Evolutionary conservation across 257 asterid genomes (phyloP), one percentile per base, ranked within the genome.

Genomic region (Przewalskia tangutica): DNA sequence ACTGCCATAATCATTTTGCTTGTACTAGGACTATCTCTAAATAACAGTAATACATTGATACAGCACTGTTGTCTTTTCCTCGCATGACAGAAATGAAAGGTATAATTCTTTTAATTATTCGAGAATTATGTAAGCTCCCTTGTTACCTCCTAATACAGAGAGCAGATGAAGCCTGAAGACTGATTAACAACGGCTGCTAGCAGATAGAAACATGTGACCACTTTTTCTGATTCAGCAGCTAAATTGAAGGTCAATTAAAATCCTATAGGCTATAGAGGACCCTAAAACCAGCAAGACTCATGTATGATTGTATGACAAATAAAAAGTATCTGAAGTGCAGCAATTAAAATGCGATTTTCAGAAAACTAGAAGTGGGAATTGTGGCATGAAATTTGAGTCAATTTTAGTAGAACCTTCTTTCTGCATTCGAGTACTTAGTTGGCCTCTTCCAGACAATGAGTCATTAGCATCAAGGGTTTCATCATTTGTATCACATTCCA

Each of bases 351-450:
- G 79, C 6, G 44, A 73, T 73, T 46, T 66, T 48, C 44, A 73
- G 62, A 73, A 32, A 79, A 42, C 78, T 16, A 14, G 18, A 44
- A 50, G 77, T 67, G 56, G 4, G 60, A 7, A 48, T 73, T 48
- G 62, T 48, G 79, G 54, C 20, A 13, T 73, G 14, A 48, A 23
- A 48, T 73, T 50, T 20, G 44, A 73, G 79, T 73, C 6, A 71
- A 73, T 53, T 73, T 48, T 60, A 73, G 54, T 50, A 73, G 44
- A 83, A 96, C 99, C 99, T 96, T 94, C 99, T 84, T 94, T 96
- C 88, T 93, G 98, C 99, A 96, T 96, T 85, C 99, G 91, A 87
- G 80, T 88, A 86, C 99, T 96, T 77, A 96, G 94, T 89, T 96
- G 99, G 77, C 99, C 99, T 89, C 88, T 94, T 86, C 77, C 67